Evolutionary conservation across 1,139 yeast genomes (phyloP).

Genomic region (Yamadazyma membranifaciens): DNA sequence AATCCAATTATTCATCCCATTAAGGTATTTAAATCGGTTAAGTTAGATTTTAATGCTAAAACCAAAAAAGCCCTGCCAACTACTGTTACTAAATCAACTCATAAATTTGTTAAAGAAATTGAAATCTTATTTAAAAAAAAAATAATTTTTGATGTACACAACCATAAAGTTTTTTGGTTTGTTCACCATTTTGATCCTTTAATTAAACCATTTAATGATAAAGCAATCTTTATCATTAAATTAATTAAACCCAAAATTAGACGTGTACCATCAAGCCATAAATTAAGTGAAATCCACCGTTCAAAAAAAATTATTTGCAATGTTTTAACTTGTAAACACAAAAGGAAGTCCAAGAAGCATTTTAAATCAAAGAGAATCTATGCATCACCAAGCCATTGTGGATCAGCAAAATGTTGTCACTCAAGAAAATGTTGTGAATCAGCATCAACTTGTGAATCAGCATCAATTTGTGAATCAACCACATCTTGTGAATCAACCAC

Average conservation of each 20-base stretch:
- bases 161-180: conserved; percentile 57
- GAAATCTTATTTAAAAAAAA: conserved; percentile 38
- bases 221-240: conserved; percentile 44
- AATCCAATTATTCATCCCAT: conserved; percentile 46
- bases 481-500: too few relatives aligned
- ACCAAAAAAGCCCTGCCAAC: conserved; percentile 21
- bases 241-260: conserved; percentile 42
- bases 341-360: not conserved
- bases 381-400: too few relatives aligned
- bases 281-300: conserved; percentile 54
- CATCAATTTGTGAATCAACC: too few relatives aligned
- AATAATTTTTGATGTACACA: conserved; percentile 47
- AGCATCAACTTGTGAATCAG: too few relatives aligned
- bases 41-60: conserved; percentile 15
- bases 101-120: conserved; percentile 33
- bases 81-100: conserved; percentile 36
- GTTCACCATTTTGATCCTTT: conserved; percentile 66
- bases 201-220: conserved; percentile 57
- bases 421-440: too few relatives aligned
- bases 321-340: conserved; percentile 22
- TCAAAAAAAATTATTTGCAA: conserved; percentile 42
- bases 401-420: too few relatives aligned
- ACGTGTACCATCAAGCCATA: conserved; percentile 38
- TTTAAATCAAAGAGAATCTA: too few relatives aligned
- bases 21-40: conserved; percentile 6